Evolutionary conservation across 2,329 filamentous ascomycete species (phyloP).

Genomic region (Aspergillus phoenicis): DNA sequence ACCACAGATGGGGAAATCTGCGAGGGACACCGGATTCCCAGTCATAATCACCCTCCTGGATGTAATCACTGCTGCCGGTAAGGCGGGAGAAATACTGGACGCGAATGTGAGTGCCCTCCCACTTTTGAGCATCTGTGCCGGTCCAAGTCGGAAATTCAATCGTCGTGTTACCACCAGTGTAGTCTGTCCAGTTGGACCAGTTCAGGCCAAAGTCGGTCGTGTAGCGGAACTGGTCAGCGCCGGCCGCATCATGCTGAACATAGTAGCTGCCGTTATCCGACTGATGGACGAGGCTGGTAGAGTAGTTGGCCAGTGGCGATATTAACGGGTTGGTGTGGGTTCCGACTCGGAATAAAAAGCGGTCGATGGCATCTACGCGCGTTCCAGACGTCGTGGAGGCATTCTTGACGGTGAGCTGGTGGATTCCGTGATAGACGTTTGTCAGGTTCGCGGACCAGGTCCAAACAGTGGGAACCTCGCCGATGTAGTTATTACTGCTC

Average conservation of each 20-base stretch:
- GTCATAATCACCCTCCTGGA: conserved; percentile 60
- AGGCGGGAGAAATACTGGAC: conserved; percentile 64
- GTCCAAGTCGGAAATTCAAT: conserved; percentile 55
- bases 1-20: conserved; percentile 63
- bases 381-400: conserved; percentile 48
- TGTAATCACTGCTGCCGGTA: conserved; percentile 60
- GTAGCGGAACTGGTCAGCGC: conserved; percentile 64
- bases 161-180: conserved; percentile 53
- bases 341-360: conserved; percentile 63
- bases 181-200: conserved; percentile 61
- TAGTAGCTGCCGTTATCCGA: conserved; percentile 46
- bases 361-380: conserved; percentile 55
- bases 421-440: conserved; percentile 62
- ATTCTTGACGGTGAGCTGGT: conserved; percentile 60
- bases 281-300: conserved; percentile 53
- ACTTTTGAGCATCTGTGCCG: conserved; percentile 59
- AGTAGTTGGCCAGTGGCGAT: conserved; percentile 62
- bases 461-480: conserved; percentile 57
- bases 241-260: conserved; percentile 61
- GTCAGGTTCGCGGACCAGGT: conserved; percentile 54
- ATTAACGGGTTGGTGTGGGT: conserved; percentile 60
- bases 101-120: conserved; percentile 63
- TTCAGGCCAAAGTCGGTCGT: conserved; percentile 61
- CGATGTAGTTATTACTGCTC: conserved; percentile 40
- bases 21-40: conserved; percentile 43